Conservation (phyloP, 352 stramenopile genomes). For the Phytophthora fragariaefolia region DNA sequence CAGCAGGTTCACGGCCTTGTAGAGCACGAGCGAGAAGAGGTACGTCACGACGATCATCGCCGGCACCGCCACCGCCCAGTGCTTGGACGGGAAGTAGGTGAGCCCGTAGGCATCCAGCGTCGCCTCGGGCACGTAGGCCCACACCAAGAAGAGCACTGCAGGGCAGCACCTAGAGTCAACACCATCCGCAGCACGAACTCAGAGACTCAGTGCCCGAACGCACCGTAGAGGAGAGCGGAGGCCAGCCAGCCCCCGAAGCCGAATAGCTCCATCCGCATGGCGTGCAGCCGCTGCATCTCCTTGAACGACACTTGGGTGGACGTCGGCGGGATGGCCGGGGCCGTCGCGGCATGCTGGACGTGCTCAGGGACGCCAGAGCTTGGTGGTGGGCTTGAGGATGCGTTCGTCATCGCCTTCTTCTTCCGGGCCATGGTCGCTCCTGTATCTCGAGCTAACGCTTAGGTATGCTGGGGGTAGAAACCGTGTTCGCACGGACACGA, state of each 20-base stretch:
- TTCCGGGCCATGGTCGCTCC: constrained; percentile 19
- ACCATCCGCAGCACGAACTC: not conserved
- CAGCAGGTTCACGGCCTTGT: constrained; percentile 87
- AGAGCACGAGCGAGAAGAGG: constrained; percentile 82
- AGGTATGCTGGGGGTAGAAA: not conserved
- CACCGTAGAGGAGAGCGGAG: constrained; percentile 82
- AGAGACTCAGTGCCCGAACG: not conserved
- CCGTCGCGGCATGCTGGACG: not conserved
- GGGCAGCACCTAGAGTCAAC: not conserved
- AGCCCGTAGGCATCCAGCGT: constrained; percentile 82
- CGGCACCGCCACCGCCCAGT: constrained; percentile 90
- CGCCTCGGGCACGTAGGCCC: constrained; percentile 87
- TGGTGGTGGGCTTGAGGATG: constrained; percentile 3
- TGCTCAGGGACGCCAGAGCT: not conserved
- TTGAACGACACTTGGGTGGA: constrained; percentile 69
- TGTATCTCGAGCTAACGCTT: not conserved
- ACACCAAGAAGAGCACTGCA: constrained; percentile 86
- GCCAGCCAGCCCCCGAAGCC: constrained; percentile 87
- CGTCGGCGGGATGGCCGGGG: not conserved
- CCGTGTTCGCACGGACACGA: not conserved
- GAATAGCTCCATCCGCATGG: constrained; percentile 88
- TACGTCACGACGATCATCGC: constrained; percentile 85
- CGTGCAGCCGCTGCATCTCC: constrained; percentile 79
- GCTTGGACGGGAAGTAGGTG: constrained; percentile 91
- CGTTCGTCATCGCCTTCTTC: constrained; percentile 16